Base-by-base conservation (phyloP, 345 rosid genomes). In the Aquilaria sinensis region DNA sequence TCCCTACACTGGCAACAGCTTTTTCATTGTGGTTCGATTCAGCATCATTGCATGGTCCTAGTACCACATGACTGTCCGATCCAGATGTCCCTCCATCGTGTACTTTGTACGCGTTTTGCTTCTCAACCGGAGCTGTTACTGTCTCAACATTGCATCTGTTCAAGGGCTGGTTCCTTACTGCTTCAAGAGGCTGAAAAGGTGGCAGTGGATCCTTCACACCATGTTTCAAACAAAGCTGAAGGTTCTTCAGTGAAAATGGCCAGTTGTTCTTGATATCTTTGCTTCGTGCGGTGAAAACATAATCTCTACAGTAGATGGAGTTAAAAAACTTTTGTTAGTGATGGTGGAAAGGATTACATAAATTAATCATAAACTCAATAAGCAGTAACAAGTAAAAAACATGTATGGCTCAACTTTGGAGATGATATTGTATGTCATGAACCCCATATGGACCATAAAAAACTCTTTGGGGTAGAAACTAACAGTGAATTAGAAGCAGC, bases 201-300 rank as follows among this genome's bases (percentile, higher is more conserved):
- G 99, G 97, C 62, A 94, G 79, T 23, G 86, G 85, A 67, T 86
- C 88, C 63, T 80, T 85, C 81, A 90, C 79, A 62, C 99, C 99
- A 85, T 94, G 93, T 64, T 81, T 80, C 76, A 85, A 67, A 57
- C 89, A 90, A 86, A 90, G 87, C 50, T 85, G 85, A 74, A 94
- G 76, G 60, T 76, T 86, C 60, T 84, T 80, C 54, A 45, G 7
- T 12, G 99, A 94, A 72, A 94, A 90, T 31, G 99, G 99, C 99
- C 99, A 94, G 62, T 75, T 94, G 64, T 80, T 80, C 72, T 80
- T 76, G 81, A 94, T 81, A 75, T 87, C 89, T 63, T 81, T 85
- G 79, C 81, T 83, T 69, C 99, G 67, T 67, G 86, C 72, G 54
- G 78, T 64, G 59, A 67, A 83, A 60, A 90, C 97, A 92, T 90